phyloP scores from a whole-genome alignment of 1,284 basidiomycete genomes.

The Rhizoctonia solani region DNA sequence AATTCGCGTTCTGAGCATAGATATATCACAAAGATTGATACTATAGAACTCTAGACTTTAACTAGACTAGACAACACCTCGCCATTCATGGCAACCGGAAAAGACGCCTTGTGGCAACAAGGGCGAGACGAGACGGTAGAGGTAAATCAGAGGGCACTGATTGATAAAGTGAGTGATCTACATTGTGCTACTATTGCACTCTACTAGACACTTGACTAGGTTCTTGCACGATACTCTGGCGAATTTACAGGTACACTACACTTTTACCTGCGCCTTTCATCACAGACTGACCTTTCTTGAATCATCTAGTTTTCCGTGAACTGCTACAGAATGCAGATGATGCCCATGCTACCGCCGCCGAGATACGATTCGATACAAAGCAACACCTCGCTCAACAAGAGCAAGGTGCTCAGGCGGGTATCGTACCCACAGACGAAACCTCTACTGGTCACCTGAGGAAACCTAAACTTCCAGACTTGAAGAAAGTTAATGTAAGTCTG shows the following conservation, averaged over 20 bases:
- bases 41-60: neutral
- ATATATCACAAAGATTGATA: neutral
- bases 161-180: conserved; percentile 63
- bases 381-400: conserved; percentile 48
- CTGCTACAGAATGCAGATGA: conserved; percentile 96
- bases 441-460: neutral
- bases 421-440: neutral
- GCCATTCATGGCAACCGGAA: no score
- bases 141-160: conserved; percentile 93
- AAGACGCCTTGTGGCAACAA: conserved; percentile 56
- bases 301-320: conserved; percentile 76
- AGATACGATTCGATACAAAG: conserved; percentile 81
- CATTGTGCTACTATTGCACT: neutral
- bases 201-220: conserved; percentile 45
- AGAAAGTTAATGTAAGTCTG: conserved; percentile 54
- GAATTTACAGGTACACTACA: conserved; percentile 74
- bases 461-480: conserved; percentile 57
- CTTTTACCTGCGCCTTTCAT: neutral
- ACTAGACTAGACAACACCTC: neutral
- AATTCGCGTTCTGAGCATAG: no score
- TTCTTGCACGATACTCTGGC: conserved; percentile 91
- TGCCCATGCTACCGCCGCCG: conserved; percentile 78
- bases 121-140: conserved; percentile 85
- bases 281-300: neutral
- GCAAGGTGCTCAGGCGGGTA: conserved; percentile 36